Base-by-base conservation (phyloP, 495 filamentous ascomycete genomes). In the Penicillium chermesinum region DNA sequence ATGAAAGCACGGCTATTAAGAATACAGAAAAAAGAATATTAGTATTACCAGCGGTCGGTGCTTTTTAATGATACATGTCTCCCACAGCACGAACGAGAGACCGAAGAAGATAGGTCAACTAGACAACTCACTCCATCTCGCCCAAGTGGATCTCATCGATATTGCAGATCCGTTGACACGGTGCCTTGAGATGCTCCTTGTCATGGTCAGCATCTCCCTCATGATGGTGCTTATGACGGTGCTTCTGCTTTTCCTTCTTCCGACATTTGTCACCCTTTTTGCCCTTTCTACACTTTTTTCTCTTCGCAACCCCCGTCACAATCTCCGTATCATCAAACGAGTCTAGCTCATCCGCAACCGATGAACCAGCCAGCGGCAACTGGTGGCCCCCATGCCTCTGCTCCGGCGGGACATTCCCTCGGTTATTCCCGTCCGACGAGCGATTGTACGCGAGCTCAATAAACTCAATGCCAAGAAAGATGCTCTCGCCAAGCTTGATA, bases 391-490 rank as follows among this genome's bases (percentile, higher is more conserved):
- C 53, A 38, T 53, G 57, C 15, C 33, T 38, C 22, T 49, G 36
- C 14, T 51, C 54, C 4, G 44, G 37, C 9, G 57, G 46, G n/a
- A 46, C 19, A 7, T 25, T 16, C 2, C 21, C 15, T 6, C 13
- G 14, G 5, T 40, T 40, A 25, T 36, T 44, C 16, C 32, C 46
- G 34, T 58, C 54, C 1, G 53, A 46, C 1, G 68, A 65, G 0
- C 59, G 41, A 35, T 91, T 91, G 53, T 81, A 91, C 3, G 81
- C 75, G 49, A 89, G 54, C 55, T 90, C 85, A 17, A 89, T 78
- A 77, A 83, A 89, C 57, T 88, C 82, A 20, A 91, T 73, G 53
- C 85, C 83, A 54, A 89, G 62, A 44, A 77, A 76, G 3, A 87
- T 84, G 19, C 74, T 73, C 2, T 76, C 69, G 0, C 71, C 71